Evolutionary conservation across 352 stramenopile genomes (phyloP).

Genomic region (Pythium aristosporum): DNA sequence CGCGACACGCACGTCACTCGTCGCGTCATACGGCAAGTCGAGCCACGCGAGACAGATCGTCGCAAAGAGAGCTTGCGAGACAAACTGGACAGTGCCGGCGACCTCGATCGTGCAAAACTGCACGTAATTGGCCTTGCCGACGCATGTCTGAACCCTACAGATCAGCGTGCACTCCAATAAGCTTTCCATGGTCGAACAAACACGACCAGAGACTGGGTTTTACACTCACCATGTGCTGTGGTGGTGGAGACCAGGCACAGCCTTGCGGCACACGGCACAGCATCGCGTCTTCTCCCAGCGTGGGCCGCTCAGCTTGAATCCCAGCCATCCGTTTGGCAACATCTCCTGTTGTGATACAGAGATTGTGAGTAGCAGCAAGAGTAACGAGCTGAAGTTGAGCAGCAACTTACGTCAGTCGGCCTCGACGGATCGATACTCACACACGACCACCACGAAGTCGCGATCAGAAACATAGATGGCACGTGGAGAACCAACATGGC

Average conservation of each 20-base stretch:
- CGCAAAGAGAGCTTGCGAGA: constrained; percentile 57
- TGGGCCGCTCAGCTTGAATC: constrained; percentile 54
- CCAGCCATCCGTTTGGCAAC: constrained; percentile 60
- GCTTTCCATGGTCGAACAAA: background rate
- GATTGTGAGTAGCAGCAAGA: too few species aligned
- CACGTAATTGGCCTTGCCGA: constrained; percentile 81
- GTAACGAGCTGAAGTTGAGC: background rate
- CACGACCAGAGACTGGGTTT: too few species aligned
- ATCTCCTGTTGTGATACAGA: constrained; percentile 19
- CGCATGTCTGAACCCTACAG: constrained; percentile 77
- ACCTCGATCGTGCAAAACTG: constrained; percentile 85
- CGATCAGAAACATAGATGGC: constrained; percentile 42
- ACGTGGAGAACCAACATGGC: constrained; percentile 54
- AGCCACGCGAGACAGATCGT: constrained; percentile 56
- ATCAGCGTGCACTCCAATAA: background rate
- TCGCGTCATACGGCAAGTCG: constrained; percentile 35
- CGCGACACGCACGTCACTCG: constrained; percentile 27
- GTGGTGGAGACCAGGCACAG: constrained; percentile 77
- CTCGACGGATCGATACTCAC: constrained; percentile 64
- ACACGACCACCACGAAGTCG: constrained; percentile 68
- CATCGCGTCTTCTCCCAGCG: constrained; percentile 83
- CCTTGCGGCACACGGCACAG: constrained; percentile 77
- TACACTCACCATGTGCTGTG: constrained; percentile 74
- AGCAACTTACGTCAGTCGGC: constrained; percentile 35
- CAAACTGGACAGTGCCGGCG: constrained; percentile 64